Evolutionary conservation across 2,329 filamentous ascomycete genomes (phyloP).

Genomic region (Penicillium sp.): DNA sequence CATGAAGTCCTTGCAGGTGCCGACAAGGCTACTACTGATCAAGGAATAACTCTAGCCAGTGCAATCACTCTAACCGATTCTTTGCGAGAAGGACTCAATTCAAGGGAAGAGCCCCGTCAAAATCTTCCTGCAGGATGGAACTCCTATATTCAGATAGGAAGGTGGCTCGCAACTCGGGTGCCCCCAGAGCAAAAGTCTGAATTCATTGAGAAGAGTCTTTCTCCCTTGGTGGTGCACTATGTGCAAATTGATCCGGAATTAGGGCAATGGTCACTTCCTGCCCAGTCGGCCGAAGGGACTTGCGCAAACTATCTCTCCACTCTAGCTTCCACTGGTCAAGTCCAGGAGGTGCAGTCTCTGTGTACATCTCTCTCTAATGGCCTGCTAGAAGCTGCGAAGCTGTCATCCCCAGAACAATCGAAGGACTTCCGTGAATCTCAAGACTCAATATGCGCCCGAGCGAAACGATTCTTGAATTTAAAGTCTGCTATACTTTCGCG

Average conservation of each 20-base stretch:
- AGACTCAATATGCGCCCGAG: constrained; percentile 61
- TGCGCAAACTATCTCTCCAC: constrained; percentile 39
- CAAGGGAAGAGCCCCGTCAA: constrained; percentile 68
- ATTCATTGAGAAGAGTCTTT: constrained; percentile 47
- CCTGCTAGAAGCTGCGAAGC: constrained; percentile 64
- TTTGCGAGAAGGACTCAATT: constrained; percentile 66
- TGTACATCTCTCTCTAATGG: constrained; percentile 62
- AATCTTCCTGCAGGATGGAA: constrained; percentile 69
- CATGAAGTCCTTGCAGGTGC: constrained; percentile 42
- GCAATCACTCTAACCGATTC: constrained; percentile 62
- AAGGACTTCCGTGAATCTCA: constrained; percentile 73
- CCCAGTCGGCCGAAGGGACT: constrained; percentile 37
- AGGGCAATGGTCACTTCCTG: constrained; percentile 51
- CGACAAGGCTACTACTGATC: constrained; percentile 23
- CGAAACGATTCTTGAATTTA: constrained; percentile 64
- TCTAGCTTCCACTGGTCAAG: constrained; percentile 42
- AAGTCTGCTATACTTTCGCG: constrained; percentile 40
- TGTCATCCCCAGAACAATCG: constrained; percentile 76
- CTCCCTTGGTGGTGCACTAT: constrained; percentile 54
- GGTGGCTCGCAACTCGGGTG: constrained; percentile 51
- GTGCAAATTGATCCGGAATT: constrained; percentile 47
- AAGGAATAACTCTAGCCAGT: constrained; percentile 43
- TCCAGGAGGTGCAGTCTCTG: constrained; percentile 51
- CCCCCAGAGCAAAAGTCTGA: constrained; percentile 47
- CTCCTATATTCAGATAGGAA: constrained; percentile 65